Evolutionary conservation across 1,139 yeast genomes (phyloP).

Genomic region (Wickerhamomyces sp.): DNA sequence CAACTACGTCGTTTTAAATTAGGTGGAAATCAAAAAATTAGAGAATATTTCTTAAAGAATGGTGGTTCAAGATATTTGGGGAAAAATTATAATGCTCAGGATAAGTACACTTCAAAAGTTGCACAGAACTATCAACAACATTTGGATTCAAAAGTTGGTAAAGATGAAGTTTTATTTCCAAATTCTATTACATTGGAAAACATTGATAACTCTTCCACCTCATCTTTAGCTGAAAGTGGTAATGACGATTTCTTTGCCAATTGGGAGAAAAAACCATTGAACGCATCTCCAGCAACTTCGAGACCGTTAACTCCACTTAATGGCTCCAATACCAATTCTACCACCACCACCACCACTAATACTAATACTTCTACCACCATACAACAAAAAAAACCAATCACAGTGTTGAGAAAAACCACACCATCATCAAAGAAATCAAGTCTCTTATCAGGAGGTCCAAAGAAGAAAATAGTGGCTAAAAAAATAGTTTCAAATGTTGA

Average conservation of each 20-base stretch:
- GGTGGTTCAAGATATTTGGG: slow-evolving; percentile 72
- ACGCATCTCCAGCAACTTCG: slow-evolving; percentile 27
- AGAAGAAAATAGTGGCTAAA: slow-evolving; percentile 53
- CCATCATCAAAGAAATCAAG: slow-evolving; percentile 20
- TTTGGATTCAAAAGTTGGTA: slow-evolving; percentile 59
- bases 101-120: slow-evolving; percentile 74
- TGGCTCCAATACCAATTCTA: slow-evolving; percentile 16
- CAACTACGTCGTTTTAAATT: slow-evolving; percentile 86
- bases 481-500: slow-evolving; percentile 59
- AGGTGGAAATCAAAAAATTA: slow-evolving; percentile 87
- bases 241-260: slow-evolving; percentile 76
- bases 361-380: slow-evolving; percentile 16
- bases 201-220: slow-evolving; percentile 35
- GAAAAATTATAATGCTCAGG: slow-evolving; percentile 56
- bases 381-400: slow-evolving; percentile 21
- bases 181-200: slow-evolving; percentile 59
- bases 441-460: slow-evolving; percentile 31
- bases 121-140: slow-evolving; percentile 79
- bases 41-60: slow-evolving; percentile 74
- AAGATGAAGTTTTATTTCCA: slow-evolving; percentile 68
- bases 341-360: no score
- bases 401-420: slow-evolving; percentile 20
- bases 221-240: slow-evolving; percentile 31
- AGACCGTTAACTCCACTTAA: slow-evolving; percentile 28
- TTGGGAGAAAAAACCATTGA: slow-evolving; percentile 59